phyloP scores from a whole-genome alignment of 1,139 yeast species.

The Pichia sp. region DNA sequence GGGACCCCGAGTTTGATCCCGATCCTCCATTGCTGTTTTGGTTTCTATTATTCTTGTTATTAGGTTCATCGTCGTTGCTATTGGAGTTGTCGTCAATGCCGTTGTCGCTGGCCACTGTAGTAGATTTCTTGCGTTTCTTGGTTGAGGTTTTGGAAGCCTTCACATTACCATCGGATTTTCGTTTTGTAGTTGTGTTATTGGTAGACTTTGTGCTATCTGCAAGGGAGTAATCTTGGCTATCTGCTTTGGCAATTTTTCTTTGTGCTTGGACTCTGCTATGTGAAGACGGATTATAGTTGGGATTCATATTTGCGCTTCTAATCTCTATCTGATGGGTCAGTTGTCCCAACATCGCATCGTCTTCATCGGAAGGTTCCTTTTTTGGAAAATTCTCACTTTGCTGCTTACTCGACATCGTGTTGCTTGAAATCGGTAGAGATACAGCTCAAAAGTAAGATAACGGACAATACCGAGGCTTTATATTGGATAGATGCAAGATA shows the following conservation, averaged over 20 bases:
- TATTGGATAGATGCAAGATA: neutral
- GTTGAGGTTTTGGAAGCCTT: neutral
- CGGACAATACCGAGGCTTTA: neutral
- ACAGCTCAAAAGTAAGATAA: neutral
- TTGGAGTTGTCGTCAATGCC: slow-evolving; percentile 2
- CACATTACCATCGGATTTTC: neutral
- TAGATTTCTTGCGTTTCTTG: slow-evolving; percentile 11
- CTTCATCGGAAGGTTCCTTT: neutral
- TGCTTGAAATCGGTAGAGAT: neutral
- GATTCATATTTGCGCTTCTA: neutral
- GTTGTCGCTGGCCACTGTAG: neutral
- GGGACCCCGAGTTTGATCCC: slow-evolving; percentile 4
- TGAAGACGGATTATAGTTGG: neutral
- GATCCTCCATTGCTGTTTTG: slow-evolving; percentile 4
- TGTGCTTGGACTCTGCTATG: neutral
- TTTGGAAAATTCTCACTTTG: neutral
- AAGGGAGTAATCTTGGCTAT: neutral
- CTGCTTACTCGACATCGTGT: neutral
- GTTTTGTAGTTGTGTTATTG: neutral
- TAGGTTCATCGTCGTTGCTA: neutral
- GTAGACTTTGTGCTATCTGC: neutral
- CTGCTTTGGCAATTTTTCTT: neutral
- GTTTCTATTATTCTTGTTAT: neutral
- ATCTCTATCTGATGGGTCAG: neutral
- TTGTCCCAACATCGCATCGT: neutral